Conservation (phyloP, 805 yeast species). For the Kuraishia capsulata region DNA sequence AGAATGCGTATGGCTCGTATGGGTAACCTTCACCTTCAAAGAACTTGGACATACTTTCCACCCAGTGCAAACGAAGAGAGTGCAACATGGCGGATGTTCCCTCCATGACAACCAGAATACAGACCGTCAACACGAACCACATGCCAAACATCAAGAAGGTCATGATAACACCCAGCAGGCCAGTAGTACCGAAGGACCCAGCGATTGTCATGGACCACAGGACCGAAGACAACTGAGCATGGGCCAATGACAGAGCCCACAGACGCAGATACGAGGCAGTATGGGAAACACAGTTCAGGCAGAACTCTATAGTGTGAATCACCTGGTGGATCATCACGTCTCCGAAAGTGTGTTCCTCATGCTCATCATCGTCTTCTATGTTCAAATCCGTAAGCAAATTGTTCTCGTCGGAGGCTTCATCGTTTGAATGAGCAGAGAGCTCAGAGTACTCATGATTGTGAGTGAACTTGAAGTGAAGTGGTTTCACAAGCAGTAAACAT, state of each 20-base stretch:
- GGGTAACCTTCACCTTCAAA: slow-evolving; percentile 70
- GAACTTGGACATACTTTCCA: slow-evolving; percentile 73
- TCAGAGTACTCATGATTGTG: slow-evolving; percentile 43
- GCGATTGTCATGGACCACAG: slow-evolving; percentile 70
- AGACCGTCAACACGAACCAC: slow-evolving; percentile 68
- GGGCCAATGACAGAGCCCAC: slow-evolving; percentile 76
- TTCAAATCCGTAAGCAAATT: slow-evolving; percentile 6
- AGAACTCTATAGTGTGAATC: slow-evolving; percentile 73
- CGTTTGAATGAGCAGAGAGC: slow-evolving; percentile 21
- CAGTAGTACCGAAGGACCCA: slow-evolving; percentile 49
- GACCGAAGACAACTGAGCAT: slow-evolving; percentile 68
- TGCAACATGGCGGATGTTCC: slow-evolving; percentile 84
- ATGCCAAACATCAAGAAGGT: slow-evolving; percentile 56
- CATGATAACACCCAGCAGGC: slow-evolving; percentile 44
- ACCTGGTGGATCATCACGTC: slow-evolving; percentile 74
- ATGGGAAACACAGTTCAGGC: slow-evolving; percentile 71
- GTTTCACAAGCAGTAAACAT: slow-evolving; percentile 61
- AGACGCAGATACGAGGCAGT: slow-evolving; percentile 71
- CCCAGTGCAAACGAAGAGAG: slow-evolving; percentile 73
- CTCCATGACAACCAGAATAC: slow-evolving; percentile 68
- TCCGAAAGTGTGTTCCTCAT: slow-evolving; percentile 41
- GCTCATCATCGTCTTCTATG: slow-evolving; percentile 25
- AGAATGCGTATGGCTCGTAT: slow-evolving; percentile 55
- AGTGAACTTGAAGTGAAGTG: slow-evolving; percentile 39
- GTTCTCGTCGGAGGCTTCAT: slow-evolving; percentile 15